These are phyloP conservation scores for Antarctomyces pellizariae DNA, from an alignment of 495 filamentous ascomycete genomes.

Conservation along the genomic window DNA sequence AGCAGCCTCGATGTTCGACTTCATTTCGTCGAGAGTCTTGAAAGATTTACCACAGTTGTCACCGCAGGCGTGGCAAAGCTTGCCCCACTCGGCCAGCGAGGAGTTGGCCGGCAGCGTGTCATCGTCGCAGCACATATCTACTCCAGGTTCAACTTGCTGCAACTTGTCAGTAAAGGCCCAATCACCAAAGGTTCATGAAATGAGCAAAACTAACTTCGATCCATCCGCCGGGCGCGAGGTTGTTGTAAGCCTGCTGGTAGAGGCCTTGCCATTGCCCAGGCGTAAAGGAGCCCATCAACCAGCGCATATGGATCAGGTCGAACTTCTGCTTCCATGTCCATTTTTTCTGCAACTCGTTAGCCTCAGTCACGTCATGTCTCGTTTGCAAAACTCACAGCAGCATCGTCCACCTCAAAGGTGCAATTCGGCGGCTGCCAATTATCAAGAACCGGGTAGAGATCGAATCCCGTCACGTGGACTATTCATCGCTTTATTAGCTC, in stretches of 20 bases:
- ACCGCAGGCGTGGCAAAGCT: too few species aligned
- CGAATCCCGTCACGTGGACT: conserved; percentile 10
- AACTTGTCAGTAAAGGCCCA: too few species aligned
- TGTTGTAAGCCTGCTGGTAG: conserved; percentile 33
- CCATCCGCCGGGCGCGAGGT: conserved; percentile 39
- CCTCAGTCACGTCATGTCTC: conserved; percentile 23
- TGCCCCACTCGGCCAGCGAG: too few species aligned
- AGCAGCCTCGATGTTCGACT: too few species aligned
- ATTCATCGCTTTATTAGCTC: conserved; percentile 11
- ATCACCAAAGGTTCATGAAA: too few species aligned
- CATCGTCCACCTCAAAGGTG: conserved; percentile 48
- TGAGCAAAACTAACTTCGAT: conserved; percentile 41
- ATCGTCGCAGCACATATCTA: too few species aligned
- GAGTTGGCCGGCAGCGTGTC: too few species aligned
- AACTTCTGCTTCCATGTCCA: conserved; percentile 32
- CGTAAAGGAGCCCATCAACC: conserved; percentile 35
- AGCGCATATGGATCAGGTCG: conserved; percentile 42
- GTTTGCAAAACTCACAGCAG: too few species aligned
- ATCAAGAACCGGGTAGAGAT: conserved; percentile 8
- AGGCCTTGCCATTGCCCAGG: conserved; percentile 37
- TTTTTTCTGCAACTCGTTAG: conserved; percentile 15
- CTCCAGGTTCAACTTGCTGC: too few species aligned
- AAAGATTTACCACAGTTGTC: too few species aligned
- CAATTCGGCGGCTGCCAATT: conserved; percentile 29
- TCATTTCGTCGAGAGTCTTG: too few species aligned